These are phyloP conservation scores for Barnettozyma vustinii DNA, from an alignment of 805 yeast species.

Conservation along the genomic window DNA sequence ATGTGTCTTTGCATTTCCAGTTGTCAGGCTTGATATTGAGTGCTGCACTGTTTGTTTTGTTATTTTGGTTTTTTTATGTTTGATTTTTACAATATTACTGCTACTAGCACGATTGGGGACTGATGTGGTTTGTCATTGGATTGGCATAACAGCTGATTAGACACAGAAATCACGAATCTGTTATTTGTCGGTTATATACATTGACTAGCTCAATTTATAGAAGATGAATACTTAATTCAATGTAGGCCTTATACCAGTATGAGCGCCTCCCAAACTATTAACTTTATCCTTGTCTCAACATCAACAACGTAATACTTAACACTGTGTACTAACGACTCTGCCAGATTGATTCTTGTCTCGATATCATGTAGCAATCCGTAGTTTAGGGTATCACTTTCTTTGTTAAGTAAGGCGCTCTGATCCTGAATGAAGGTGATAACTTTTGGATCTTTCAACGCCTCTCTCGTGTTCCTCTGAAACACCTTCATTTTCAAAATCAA, in stretches of 20 bases:
- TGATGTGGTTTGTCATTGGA: neutral
- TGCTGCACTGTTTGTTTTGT: neutral
- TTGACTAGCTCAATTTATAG: neutral
- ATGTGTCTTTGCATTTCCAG: neutral
- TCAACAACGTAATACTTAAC: slow-evolving; percentile 6
- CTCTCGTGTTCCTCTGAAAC: slow-evolving; percentile 14
- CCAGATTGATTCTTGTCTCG: neutral
- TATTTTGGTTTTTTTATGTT: neutral
- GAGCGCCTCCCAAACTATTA: slow-evolving; percentile 1
- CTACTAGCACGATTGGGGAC: neutral
- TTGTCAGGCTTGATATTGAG: neutral
- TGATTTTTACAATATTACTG: neutral
- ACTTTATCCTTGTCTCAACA: neutral
- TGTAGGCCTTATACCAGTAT: neutral
- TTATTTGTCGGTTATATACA: neutral
- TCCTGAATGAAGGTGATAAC: neutral
- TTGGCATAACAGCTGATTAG: neutral
- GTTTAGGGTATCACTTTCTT: neutral
- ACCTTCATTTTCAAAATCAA: slow-evolving; percentile 15
- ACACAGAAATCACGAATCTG: neutral
- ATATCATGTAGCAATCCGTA: neutral
- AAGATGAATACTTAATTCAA: neutral
- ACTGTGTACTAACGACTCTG: slow-evolving; percentile 2
- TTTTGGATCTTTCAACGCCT: neutral
- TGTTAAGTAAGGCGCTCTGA: neutral